Conservation (phyloP, 441 rosid genomes). For the Euphorbia schlechtendalii region DNA sequence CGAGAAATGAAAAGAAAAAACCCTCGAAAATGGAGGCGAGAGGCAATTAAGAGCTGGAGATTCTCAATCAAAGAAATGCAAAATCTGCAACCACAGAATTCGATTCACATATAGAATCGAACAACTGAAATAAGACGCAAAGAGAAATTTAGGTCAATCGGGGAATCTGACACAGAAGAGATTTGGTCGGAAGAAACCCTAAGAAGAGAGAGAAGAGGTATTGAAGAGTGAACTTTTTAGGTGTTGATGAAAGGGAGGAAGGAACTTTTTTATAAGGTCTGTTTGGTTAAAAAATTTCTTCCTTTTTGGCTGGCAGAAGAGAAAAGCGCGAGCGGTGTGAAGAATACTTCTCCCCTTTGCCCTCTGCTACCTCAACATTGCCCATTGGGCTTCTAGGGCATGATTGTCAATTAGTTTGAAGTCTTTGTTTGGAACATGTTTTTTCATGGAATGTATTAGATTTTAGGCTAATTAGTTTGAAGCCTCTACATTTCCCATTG, state of each 20-base stretch:
- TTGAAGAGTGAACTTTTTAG: slow-evolving; percentile 15
- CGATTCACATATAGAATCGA: background rate
- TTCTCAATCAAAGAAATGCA: background rate
- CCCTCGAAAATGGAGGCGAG: background rate
- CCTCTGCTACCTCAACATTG: background rate
- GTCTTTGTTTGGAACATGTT: no score
- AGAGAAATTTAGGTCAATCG: background rate
- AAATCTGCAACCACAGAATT: background rate
- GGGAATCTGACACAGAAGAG: background rate
- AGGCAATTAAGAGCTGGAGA: background rate
- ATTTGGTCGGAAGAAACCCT: background rate
- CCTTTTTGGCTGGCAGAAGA: background rate
- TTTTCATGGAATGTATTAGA: no score
- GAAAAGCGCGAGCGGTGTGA: slow-evolving; percentile 1
- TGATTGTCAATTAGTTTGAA: background rate
- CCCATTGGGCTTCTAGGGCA: background rate
- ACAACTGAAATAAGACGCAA: background rate
- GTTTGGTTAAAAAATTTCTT: background rate
- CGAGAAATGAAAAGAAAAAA: background rate
- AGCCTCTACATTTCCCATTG: no score
- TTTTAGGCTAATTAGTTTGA: no score
- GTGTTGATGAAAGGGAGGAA: slow-evolving; percentile 9
- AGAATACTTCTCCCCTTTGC: background rate
- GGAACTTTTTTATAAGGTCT: background rate
- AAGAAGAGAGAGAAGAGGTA: background rate